Evolutionary conservation across 2,329 filamentous ascomycete genomes (phyloP).

Genomic region (Alternaria conjuncta): DNA sequence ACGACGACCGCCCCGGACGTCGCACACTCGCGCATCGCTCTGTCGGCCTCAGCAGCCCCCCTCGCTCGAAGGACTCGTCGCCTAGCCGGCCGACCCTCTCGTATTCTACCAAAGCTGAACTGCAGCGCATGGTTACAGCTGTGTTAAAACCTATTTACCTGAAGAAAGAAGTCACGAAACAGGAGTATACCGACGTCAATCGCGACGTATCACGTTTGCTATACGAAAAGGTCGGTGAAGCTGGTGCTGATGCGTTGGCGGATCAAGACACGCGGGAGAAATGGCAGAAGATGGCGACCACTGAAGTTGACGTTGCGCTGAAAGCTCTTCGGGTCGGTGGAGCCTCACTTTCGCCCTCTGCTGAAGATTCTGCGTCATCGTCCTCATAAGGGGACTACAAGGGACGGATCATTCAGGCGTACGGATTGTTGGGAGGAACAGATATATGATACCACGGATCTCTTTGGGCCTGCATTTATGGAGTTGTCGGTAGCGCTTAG

Average conservation of each 20-base stretch:
- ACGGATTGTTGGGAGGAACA: not conserved
- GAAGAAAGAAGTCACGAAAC: conserved; percentile 78
- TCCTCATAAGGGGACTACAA: conserved; percentile 26
- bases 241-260: conserved; percentile 57
- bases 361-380: conserved; percentile 38
- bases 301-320: conserved; percentile 80
- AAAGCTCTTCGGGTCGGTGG: conserved; percentile 33
- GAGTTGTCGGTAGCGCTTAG: conserved; percentile 1
- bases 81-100: conserved; percentile 72
- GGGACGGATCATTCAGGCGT: not conserved
- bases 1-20: conserved; percentile 49
- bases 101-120: conserved; percentile 82
- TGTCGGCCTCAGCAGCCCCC: conserved; percentile 48
- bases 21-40: conserved; percentile 38
- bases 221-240: conserved; percentile 70
- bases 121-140: conserved; percentile 85
- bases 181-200: conserved; percentile 93
- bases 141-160: conserved; percentile 85
- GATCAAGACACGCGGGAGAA: conserved; percentile 69
- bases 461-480: conserved; percentile 2
- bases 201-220: conserved; percentile 85
- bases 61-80: conserved; percentile 68
- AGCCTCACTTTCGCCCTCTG: conserved; percentile 26
- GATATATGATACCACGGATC: conserved; percentile 13
- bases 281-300: conserved; percentile 77